Conservation (phyloP, 768 basidiomycete species). For the Boletus pseudo-olivaceus region DNA sequence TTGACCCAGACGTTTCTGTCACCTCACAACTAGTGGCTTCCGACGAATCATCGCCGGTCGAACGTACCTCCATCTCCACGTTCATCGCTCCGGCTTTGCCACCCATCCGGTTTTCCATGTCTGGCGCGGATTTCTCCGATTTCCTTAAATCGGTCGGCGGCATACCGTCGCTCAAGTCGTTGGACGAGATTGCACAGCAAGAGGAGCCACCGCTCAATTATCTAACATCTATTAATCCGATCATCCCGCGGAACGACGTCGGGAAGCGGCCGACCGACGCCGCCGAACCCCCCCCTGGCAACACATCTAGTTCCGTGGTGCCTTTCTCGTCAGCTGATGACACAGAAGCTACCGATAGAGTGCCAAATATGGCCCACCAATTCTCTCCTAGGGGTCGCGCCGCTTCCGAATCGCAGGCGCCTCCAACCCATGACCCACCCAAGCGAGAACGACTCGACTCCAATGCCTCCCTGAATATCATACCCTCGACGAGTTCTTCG, state of each 20-base stretch:
- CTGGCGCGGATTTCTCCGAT: slow-evolving; percentile 76
- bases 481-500: slow-evolving; percentile 2
- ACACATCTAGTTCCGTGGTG: background rate
- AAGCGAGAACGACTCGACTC: slow-evolving; percentile 27
- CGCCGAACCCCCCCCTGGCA: background rate
- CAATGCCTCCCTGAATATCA: slow-evolving; percentile 19
- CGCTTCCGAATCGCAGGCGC: slow-evolving; percentile 33
- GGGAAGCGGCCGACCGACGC: background rate
- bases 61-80: slow-evolving; percentile 66
- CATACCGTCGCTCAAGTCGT: slow-evolving; percentile 42
- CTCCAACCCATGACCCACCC: slow-evolving; percentile 1
- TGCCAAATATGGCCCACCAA: slow-evolving; percentile 10
- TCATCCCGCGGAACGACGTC: slow-evolving; percentile 8
- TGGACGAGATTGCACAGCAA: slow-evolving; percentile 45
- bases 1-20: slow-evolving; percentile 14
- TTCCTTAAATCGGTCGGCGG: slow-evolving; percentile 59
- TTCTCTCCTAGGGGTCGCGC: slow-evolving; percentile 23
- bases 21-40: slow-evolving; percentile 36
- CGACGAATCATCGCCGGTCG: slow-evolving; percentile 62
- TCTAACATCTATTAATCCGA: slow-evolving; percentile 19
- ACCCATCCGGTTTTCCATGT: slow-evolving; percentile 89
- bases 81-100: slow-evolving; percentile 86
- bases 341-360: slow-evolving; percentile 12
- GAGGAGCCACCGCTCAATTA: slow-evolving; percentile 32
- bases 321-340: background rate